Evolutionary conservation across 495 filamentous ascomycete genomes (phyloP), one percentile per base, ranked within the genome.

Genomic region (Copromyces sp.): DNA sequence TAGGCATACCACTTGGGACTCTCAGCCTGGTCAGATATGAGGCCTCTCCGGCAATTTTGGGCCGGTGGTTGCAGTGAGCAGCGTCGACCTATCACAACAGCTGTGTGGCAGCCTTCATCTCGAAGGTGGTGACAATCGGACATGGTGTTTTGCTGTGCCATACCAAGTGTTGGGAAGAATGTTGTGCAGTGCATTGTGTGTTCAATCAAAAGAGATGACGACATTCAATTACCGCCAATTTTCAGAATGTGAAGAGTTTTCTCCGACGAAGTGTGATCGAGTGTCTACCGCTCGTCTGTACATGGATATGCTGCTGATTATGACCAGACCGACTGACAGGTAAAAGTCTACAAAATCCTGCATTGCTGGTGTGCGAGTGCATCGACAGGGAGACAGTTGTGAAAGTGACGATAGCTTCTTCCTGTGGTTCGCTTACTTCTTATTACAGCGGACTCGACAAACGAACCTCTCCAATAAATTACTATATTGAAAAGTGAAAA

Each of bases 171-270:
- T 9, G 47, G 24, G 11, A 11, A 4, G 16, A 32, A 14, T 61
- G 2, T 1, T 1, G 24, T 7, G 14, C 29, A 16, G 5, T 61
- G 8, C 2, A 17, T 8, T 1, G 0, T 16, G 53, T 32, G 2
- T 2, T 3, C 4, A 4, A 59, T 0, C 29, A 7, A 4, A 29
- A 0, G 3, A 2, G 3, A 2, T 12, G 0, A 1, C 24, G 1
- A 59, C 3, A 4, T 59, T 11, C 24, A 61, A 16, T 16, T 9
- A 24, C 14, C 2, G 1, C 0, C 29, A 0, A 1, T 8, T 65
- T 3, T 2, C 24, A 35, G 1, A 0, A 0, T 59, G 0, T 61
- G 29, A 61, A 61, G 53, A 65, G 14, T 16, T 16, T 32, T 32
- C 24, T 17, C 12, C 3, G 12, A 61, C 1, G 12, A 16, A 14